Conservation (phyloP, 176 grass and related monocot species). For the Oryza punctata region DNA sequence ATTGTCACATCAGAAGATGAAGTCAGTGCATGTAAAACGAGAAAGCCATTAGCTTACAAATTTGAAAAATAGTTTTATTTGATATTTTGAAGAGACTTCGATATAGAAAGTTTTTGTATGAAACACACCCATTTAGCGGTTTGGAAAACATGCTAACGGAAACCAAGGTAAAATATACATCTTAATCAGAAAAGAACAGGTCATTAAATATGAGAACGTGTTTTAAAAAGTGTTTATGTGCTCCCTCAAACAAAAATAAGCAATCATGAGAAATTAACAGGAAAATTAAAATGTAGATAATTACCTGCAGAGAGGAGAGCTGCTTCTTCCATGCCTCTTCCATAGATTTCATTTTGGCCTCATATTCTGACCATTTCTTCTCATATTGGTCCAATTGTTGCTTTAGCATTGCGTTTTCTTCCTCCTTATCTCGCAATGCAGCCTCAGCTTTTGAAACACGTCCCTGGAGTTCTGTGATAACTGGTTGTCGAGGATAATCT, state of each 20-base stretch:
- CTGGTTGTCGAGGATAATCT: constrained; percentile 49
- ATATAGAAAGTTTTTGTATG: no score
- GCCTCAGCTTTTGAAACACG: constrained; percentile 62
- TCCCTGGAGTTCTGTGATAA: constrained; percentile 55
- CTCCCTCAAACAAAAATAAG: constrained; percentile 10
- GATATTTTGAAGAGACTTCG: no score
- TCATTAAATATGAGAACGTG: constrained; percentile 17
- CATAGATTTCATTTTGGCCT: constrained; percentile 92
- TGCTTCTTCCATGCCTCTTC: constrained; percentile 89
- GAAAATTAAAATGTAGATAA: constrained; percentile 4
- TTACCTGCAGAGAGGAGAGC: constrained; percentile 87
- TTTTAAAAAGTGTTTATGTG: background rate
- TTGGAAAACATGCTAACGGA: no score
- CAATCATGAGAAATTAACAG: background rate
- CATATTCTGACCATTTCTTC: constrained; percentile 86
- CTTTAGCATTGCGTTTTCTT: constrained; percentile 81
- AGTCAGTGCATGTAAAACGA: no score
- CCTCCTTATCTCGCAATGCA: constrained; percentile 71
- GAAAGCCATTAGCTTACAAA: no score
- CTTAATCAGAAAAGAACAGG: no score
- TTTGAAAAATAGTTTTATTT: no score
- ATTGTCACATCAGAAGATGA: constrained; percentile 1
- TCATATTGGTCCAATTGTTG: constrained; percentile 83
- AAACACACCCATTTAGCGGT: no score
- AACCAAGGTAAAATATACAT: no score